Evolutionary conservation across 2,329 filamentous ascomycete species (phyloP).

Genomic region (Cladophialophora psammophila): DNA sequence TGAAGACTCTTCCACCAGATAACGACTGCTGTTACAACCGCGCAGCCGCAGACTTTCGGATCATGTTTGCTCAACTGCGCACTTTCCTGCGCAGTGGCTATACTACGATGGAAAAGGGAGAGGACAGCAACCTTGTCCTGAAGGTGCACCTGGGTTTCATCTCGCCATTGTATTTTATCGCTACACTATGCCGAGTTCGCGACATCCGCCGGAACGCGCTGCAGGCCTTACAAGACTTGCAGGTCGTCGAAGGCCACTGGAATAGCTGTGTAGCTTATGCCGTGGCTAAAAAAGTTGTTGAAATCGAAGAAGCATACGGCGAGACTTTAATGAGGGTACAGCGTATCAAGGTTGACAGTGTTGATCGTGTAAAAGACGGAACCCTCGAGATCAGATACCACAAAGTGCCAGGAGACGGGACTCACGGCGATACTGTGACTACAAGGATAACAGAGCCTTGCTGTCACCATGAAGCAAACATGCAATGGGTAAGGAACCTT

Average conservation of each 20-base stretch:
- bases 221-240: slow-evolving; percentile 28
- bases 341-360: slow-evolving; percentile 31
- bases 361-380: slow-evolving; percentile 28
- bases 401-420: slow-evolving; percentile 22
- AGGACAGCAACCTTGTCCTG: slow-evolving; percentile 22
- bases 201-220: slow-evolving; percentile 29
- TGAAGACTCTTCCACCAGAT: slow-evolving; percentile 31
- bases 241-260: slow-evolving; percentile 32
- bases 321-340: slow-evolving; percentile 16
- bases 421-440: slow-evolving; percentile 14
- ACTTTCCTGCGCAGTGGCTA: slow-evolving; percentile 31
- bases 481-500: slow-evolving; percentile 30
- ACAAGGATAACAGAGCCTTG: slow-evolving; percentile 23
- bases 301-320: slow-evolving; percentile 23
- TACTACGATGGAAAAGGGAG: slow-evolving; percentile 17
- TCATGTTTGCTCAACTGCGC: slow-evolving; percentile 34
- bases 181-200: slow-evolving; percentile 29
- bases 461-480: slow-evolving; percentile 28
- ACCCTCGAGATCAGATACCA: slow-evolving; percentile 25
- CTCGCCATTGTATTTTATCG: slow-evolving; percentile 34
- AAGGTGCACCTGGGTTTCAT: slow-evolving; percentile 31
- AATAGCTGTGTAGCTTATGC: slow-evolving; percentile 35
- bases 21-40: slow-evolving; percentile 28
- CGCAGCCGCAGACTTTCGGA: slow-evolving; percentile 31
- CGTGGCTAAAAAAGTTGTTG: slow-evolving; percentile 25